Evolutionary conservation across 495 filamentous ascomycete species (phyloP), one percentile per base, ranked within the genome.

Genomic region (Hypomontagnella monticulosa): DNA sequence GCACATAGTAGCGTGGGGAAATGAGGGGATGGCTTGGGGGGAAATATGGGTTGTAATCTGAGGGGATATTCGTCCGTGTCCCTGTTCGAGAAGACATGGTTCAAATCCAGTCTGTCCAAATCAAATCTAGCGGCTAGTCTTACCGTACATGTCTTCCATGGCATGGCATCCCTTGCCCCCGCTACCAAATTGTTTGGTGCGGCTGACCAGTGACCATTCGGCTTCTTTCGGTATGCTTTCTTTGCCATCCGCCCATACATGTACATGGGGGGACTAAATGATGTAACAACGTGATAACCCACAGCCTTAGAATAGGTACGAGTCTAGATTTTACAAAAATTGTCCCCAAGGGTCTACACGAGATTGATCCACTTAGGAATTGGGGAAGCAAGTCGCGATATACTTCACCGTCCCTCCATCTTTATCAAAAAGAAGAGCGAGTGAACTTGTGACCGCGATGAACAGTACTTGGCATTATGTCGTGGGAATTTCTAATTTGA

Each of bases 121-220:
- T 11, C 32, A 40, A 40, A 2, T 11, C 9, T 51, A n/a, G 4
- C 14, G 36, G 27, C 4, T 27, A 18, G 23, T 47, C 41, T 18
- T 4, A 5, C 11, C 40, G 11, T 34, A 14, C 1, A 6, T 27
- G 3, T 27, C 23, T 27, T 27, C 23, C 6, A 27, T 6, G 23
- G 57, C n/a, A n/a, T n/a, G 61, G 30, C 5, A 10, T 20, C 27
- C 37, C 54, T 32, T 42, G 40, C 14, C 49, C 23, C 49, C 16
- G 23, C 30, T 43, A 41, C 23, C n/a, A 50, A 43, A 44, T 4
- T 40, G 34, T 9, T 19, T 53, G 34, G 34, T 58, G 47, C 46
- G 47, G 58, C 53, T 59, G 58, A 58, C 58, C 58, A 43, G 48
- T 59, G 58, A 58, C 58, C 58, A 43, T 57, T 55, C 48, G 58